These are phyloP conservation scores for Arxiozyma bovina DNA, from an alignment of 1,139 yeast genomes.

Conservation along the genomic window DNA sequence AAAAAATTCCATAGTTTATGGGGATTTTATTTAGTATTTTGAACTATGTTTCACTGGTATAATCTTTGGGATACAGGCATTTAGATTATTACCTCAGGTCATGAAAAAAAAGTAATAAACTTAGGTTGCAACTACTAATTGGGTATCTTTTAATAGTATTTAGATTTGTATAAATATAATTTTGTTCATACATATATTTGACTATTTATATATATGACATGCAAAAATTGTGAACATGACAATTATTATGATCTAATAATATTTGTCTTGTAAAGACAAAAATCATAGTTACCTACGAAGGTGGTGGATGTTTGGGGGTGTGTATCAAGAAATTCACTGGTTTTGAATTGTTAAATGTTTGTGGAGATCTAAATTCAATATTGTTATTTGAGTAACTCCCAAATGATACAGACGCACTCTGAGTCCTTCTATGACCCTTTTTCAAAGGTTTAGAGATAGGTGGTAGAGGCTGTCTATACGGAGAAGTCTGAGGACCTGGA, in stretches of 20 bases:
- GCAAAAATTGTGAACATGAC: background rate
- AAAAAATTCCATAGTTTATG: no score
- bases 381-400: slow-evolving; percentile 9
- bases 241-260: background rate
- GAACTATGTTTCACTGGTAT: no score
- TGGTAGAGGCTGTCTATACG: background rate
- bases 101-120: no score
- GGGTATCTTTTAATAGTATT: background rate
- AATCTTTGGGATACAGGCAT: no score
- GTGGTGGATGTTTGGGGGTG: slow-evolving; percentile 28
- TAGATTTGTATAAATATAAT: no score
- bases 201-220: background rate
- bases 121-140: no score
- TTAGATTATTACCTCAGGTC: no score
- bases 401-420: slow-evolving; percentile 16
- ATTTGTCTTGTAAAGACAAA: background rate
- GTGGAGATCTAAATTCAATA: slow-evolving; percentile 16
- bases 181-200: background rate
- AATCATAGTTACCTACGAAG: slow-evolving; percentile 10
- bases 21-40: background rate
- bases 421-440: slow-evolving; percentile 23
- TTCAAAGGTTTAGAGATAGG: background rate
- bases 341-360: slow-evolving; percentile 13
- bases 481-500: slow-evolving; percentile 4
- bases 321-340: slow-evolving; percentile 26